These are phyloP conservation scores for Penicillium concentricum DNA, from an alignment of 2,329 filamentous ascomycete genomes.

Conservation along the genomic window DNA sequence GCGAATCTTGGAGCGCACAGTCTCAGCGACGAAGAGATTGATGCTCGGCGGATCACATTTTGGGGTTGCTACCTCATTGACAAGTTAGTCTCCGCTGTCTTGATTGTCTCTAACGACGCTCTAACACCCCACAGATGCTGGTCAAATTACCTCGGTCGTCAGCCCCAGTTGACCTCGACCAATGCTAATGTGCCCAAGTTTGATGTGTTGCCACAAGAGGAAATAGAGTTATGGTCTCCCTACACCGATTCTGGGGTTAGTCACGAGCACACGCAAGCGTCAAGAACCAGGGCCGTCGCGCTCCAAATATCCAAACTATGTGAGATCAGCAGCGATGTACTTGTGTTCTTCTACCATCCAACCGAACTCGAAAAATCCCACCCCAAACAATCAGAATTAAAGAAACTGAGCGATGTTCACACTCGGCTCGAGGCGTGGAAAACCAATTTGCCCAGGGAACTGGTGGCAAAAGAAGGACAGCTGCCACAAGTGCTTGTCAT, in stretches of 20 bases:
- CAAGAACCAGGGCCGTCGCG: conserved; percentile 76
- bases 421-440: conserved; percentile 88
- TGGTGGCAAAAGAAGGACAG: conserved; percentile 86
- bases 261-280: conserved; percentile 71
- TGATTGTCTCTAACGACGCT: not conserved
- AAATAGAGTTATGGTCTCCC: conserved; percentile 80
- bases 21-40: conserved; percentile 78
- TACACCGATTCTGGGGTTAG: conserved; percentile 82
- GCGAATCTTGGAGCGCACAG: conserved; percentile 62
- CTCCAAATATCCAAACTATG: conserved; percentile 80
- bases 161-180: conserved; percentile 78
- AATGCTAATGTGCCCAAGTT: conserved; percentile 83
- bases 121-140: conserved; percentile 61
- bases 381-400: conserved; percentile 80
- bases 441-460: conserved; percentile 75
- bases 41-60: conserved; percentile 87
- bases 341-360: conserved; percentile 89
- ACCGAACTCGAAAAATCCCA: conserved; percentile 58
- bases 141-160: conserved; percentile 92
- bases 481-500: conserved; percentile 77
- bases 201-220: conserved; percentile 87
- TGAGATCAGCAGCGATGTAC: conserved; percentile 88
- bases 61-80: conserved; percentile 99
- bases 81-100: conserved; percentile 57
- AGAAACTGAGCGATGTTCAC: conserved; percentile 89